A percentile compares a stretch with the other conserved stretches of the same genome.
Evolutionary conservation across 495 filamentous ascomycete genomes (phyloP).

Genomic region (Achaetomiella virescens): DNA sequence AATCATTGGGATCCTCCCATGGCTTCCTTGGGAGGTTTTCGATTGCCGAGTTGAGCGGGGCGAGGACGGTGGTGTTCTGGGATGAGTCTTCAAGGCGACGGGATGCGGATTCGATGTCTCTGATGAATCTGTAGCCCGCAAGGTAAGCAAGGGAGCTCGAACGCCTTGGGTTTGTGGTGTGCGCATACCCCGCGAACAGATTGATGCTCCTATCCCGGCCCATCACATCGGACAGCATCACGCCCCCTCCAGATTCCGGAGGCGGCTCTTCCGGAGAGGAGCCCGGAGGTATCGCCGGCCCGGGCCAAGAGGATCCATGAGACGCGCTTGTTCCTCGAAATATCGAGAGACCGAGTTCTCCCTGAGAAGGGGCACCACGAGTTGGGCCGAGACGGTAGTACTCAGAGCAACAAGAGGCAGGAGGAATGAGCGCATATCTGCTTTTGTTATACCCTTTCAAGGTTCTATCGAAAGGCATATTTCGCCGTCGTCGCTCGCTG

Average conservation of each 20-base stretch:
- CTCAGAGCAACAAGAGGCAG: conserved; percentile 15
- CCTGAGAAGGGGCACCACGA: conserved; percentile 23
- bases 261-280: conserved; percentile 35
- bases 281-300: conserved; percentile 29
- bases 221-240: conserved; percentile 79
- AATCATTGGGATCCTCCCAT: conserved; percentile 87
- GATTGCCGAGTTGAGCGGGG: conserved; percentile 77
- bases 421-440: conserved; percentile 15
- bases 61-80: conserved; percentile 81
- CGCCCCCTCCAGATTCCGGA: conserved; percentile 30
- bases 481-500: background rate
- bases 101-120: conserved; percentile 68
- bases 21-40: conserved; percentile 78
- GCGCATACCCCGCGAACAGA: conserved; percentile 62
- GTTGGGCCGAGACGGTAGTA: conserved; percentile 23
- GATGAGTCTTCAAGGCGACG: conserved; percentile 61
- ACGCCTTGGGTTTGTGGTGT: background rate
- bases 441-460: background rate
- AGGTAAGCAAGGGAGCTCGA: background rate
- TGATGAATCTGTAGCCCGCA: conserved; percentile 47
- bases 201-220: conserved; percentile 75
- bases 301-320: conserved; percentile 35
- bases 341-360: background rate
- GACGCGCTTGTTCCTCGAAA: conserved; percentile 26
- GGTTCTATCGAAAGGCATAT: too few relatives aligned